Conservation (phyloP, 2,329 filamentous ascomycete genomes). For the Chaetoscypha palmicola region DNA sequence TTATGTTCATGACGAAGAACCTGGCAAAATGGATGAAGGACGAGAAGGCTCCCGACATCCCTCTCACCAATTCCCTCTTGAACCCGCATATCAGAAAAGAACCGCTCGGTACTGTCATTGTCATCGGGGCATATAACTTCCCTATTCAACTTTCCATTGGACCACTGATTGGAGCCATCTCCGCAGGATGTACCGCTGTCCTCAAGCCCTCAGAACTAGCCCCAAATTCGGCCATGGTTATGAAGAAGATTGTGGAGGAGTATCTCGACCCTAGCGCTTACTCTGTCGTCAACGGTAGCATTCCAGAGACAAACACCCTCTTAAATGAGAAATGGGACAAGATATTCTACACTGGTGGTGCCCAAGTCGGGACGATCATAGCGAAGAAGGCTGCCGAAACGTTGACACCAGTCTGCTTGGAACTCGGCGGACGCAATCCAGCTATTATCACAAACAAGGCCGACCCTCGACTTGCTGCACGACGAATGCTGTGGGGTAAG, state of each 20-base stretch:
- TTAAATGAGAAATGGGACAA: slow-evolving; percentile 93
- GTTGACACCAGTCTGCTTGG: slow-evolving; percentile 79
- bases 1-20: slow-evolving; percentile 69
- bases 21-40: slow-evolving; percentile 78
- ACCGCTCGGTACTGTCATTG: slow-evolving; percentile 72
- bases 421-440: slow-evolving; percentile 88
- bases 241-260: slow-evolving; percentile 70
- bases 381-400: slow-evolving; percentile 83
- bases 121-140: slow-evolving; percentile 94
- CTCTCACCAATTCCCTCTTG: slow-evolving; percentile 60
- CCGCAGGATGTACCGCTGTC: slow-evolving; percentile 82
- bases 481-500: slow-evolving; percentile 85
- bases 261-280: slow-evolving; percentile 74
- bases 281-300: slow-evolving; percentile 68
- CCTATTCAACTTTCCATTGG: slow-evolving; percentile 74
- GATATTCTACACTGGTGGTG: slow-evolving; percentile 90
- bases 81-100: slow-evolving; percentile 77
- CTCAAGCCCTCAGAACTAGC: slow-evolving; percentile 87
- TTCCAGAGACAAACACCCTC: slow-evolving; percentile 73
- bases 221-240: slow-evolving; percentile 66
- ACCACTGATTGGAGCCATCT: slow-evolving; percentile 82
- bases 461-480: slow-evolving; percentile 71
- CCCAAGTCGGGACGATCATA: slow-evolving; percentile 75
- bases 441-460: slow-evolving; percentile 83
- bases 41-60: slow-evolving; percentile 64